Percentiles rank a stretch among this genome's conserved stretches.
Conservation (phyloP, 371 early-diverging fungal species). For the Chytridium lagenaria region DNA sequence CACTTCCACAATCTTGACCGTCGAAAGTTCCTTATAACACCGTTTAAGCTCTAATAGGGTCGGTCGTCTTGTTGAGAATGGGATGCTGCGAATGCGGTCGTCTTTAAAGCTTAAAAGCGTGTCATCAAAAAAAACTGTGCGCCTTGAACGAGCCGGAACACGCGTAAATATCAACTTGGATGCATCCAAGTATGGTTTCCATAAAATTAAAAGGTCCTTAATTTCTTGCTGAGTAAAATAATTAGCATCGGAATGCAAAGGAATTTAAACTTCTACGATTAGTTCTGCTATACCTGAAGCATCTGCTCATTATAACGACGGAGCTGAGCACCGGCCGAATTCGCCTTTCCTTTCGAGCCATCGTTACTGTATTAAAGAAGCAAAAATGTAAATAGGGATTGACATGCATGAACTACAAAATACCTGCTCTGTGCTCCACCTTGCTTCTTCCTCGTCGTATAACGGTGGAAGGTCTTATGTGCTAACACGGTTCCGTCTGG, state of each 20-base stretch:
- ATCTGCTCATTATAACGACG: constrained; percentile 87
- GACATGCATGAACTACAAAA: constrained; percentile 5
- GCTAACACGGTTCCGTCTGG: constrained; percentile 42
- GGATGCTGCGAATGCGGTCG: constrained; percentile 68
- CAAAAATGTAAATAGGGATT: not conserved
- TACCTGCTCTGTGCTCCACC: constrained; percentile 82
- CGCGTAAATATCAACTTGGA: constrained; percentile 71
- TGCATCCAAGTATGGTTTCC: constrained; percentile 59
- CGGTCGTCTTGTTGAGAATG: constrained; percentile 78
- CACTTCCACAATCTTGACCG: constrained; percentile 59
- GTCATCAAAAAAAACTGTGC: constrained; percentile 69
- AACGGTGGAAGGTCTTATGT: constrained; percentile 92
- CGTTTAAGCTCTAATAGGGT: constrained; percentile 69
- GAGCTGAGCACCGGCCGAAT: constrained; percentile 89
- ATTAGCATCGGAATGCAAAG: constrained; percentile 2
- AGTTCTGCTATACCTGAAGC: constrained; percentile 49
- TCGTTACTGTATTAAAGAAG: constrained; percentile 62
- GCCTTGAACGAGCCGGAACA: constrained; percentile 68
- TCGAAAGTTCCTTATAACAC: constrained; percentile 55
- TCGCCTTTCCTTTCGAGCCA: constrained; percentile 80
- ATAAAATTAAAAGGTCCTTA: constrained; percentile 67
- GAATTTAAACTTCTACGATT: not conserved
- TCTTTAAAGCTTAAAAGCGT: constrained; percentile 60
- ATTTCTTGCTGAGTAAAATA: constrained; percentile 67
- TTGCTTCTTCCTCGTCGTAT: constrained; percentile 94